Conservation (phyloP, 208 protist species). For the Balamuthia mandrillaris region DNA sequence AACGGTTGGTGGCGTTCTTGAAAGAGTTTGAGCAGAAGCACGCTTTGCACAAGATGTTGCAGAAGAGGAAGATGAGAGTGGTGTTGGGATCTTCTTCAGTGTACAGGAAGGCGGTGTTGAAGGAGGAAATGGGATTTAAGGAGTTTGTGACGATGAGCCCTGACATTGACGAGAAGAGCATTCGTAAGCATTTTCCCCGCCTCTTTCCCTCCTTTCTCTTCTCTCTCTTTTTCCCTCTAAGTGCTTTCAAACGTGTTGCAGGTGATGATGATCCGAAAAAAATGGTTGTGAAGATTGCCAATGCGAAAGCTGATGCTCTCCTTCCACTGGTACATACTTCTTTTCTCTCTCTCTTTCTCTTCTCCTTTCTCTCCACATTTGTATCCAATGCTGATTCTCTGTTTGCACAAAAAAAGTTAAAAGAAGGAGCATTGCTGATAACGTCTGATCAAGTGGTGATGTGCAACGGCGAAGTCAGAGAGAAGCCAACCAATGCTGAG, state of each 20-base stretch:
- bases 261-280: constrained; percentile 44
- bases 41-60: no score
- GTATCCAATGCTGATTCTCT: not conserved
- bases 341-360: no score
- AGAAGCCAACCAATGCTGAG: constrained; percentile 40
- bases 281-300: constrained; percentile 41
- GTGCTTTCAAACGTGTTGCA: no score
- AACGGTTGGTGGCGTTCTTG: constrained; percentile 71
- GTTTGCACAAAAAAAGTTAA: not conserved
- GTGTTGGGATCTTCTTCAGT: constrained; percentile 60
- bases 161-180: constrained; percentile 66
- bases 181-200: constrained; percentile 49
- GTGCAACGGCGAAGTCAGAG: constrained; percentile 26
- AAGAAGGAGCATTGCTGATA: constrained; percentile 38
- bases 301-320: constrained; percentile 54
- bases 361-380: not conserved
- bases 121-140: constrained; percentile 19
- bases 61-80: no score
- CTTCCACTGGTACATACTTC: not conserved
- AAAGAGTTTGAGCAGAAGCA: constrained; percentile 60
- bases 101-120: constrained; percentile 54
- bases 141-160: constrained; percentile 45
- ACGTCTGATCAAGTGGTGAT: constrained; percentile 59
- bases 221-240: no score
- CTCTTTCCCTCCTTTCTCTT: constrained; percentile 43